A percentile compares a stretch with the other conserved stretches of the same genome.
phyloP scores from a whole-genome alignment of 371 early-diverging fungal genomes.

The Saksenaea oblongispora region DNA sequence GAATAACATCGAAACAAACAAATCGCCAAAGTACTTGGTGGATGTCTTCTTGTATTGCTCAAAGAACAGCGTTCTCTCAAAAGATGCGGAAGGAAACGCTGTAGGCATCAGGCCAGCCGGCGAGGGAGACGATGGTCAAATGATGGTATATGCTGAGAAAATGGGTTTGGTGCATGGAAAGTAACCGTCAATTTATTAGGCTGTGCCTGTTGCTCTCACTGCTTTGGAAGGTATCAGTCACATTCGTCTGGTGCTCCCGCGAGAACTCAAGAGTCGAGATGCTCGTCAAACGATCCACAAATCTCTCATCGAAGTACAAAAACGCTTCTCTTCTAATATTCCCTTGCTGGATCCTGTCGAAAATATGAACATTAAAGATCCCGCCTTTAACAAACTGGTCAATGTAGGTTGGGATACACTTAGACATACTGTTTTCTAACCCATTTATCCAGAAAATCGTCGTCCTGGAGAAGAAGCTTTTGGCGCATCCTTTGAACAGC shows the following conservation, averaged over 20 bases:
- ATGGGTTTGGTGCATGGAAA: neutral
- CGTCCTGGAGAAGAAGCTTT: slow-evolving; percentile 68
- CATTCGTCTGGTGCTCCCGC: slow-evolving; percentile 78
- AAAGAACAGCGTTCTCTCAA: slow-evolving; percentile 51
- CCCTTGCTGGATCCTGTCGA: slow-evolving; percentile 88
- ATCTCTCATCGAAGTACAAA: slow-evolving; percentile 73
- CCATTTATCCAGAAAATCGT: slow-evolving; percentile 57
- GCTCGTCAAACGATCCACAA: slow-evolving; percentile 65
- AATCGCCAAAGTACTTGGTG: slow-evolving; percentile 63
- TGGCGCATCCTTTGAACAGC: slow-evolving; percentile 58
- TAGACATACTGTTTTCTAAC: neutral
- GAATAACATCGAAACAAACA: slow-evolving; percentile 29
- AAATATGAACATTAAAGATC: slow-evolving; percentile 89
- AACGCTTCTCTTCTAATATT: slow-evolving; percentile 72
- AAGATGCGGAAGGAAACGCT: slow-evolving; percentile 59
- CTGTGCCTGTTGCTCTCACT: slow-evolving; percentile 80
- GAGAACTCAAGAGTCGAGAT: slow-evolving; percentile 61
- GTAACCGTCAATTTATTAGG: slow-evolving; percentile 15
- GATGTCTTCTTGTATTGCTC: slow-evolving; percentile 86
- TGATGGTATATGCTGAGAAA: slow-evolving; percentile 42
- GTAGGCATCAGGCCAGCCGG: slow-evolving; percentile 66
- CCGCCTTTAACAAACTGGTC: slow-evolving; percentile 73
- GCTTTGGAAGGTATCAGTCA: slow-evolving; percentile 76
- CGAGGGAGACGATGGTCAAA: slow-evolving; percentile 57
- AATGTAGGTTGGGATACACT: slow-evolving; percentile 28